Evolutionary conservation across 108 stramenopile genomes (phyloP).

Genomic region (Ochromonas danica): DNA sequence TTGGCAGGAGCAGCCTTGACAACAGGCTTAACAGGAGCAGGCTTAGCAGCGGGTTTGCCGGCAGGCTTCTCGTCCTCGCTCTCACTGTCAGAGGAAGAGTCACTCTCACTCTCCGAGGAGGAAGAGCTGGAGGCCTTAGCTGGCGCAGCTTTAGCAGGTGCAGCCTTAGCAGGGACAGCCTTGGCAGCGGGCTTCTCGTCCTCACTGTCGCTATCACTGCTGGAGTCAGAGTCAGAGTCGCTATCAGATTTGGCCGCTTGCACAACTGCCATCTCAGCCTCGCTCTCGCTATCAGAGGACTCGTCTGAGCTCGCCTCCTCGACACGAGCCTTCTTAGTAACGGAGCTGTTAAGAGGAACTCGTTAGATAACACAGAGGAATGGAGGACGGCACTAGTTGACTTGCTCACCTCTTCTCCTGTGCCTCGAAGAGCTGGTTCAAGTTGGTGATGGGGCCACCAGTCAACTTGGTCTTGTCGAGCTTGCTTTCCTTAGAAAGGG

Average conservation of each 20-base stretch:
- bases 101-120: background rate
- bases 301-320: slow-evolving; percentile 32
- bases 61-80: no score
- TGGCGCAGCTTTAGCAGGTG: background rate
- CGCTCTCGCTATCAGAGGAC: slow-evolving; percentile 27
- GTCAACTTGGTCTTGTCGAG: slow-evolving; percentile 33
- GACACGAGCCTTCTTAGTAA: background rate
- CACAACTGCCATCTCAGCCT: no score
- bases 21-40: background rate
- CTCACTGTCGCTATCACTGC: slow-evolving; percentile 53
- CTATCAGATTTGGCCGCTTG: slow-evolving; percentile 44
- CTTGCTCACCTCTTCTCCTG: no score
- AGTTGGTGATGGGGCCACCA: background rate
- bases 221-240: slow-evolving; percentile 50
- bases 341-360: background rate
- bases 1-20: slow-evolving; percentile 40
- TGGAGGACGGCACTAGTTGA: no score
- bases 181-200: slow-evolving; percentile 46
- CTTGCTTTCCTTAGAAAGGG: slow-evolving; percentile 38
- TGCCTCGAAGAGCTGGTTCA: background rate
- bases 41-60: background rate
- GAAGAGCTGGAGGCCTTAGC: background rate
- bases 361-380: no score
- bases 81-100: background rate
- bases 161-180: background rate